A percentile compares a stretch with the other conserved stretches of the same genome.
These are phyloP conservation scores for Geotrichum ghanense DNA, from an alignment of 805 yeast genomes.

Conservation along the genomic window DNA sequence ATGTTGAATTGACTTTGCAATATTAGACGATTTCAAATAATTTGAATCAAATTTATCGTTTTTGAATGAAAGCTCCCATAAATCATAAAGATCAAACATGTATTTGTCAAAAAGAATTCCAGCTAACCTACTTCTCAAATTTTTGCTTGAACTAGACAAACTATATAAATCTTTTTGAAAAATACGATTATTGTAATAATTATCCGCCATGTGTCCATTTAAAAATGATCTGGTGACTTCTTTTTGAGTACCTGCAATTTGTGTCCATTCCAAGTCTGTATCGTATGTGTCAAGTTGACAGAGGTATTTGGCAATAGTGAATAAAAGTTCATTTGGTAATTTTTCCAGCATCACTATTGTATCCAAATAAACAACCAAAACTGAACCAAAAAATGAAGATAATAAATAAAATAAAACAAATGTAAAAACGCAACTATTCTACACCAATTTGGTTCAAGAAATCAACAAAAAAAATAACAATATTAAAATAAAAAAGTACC, in stretches of 20 bases:
- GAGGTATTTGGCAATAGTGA: conserved; percentile 51
- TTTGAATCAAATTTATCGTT: background rate
- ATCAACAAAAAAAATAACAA: too few relatives aligned
- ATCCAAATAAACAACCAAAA: too few relatives aligned
- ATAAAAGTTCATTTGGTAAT: conserved; percentile 46
- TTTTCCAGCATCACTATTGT: too few relatives aligned
- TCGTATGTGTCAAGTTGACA: conserved; percentile 59
- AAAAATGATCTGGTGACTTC: background rate
- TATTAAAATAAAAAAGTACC: too few relatives aligned
- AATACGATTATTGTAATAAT: conserved; percentile 35
- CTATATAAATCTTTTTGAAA: conserved; percentile 39
- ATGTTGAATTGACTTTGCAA: background rate
- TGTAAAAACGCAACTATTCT: too few relatives aligned
- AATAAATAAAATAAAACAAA: too few relatives aligned
- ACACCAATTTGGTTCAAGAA: too few relatives aligned
- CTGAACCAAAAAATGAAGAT: too few relatives aligned
- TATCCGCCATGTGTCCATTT: background rate
- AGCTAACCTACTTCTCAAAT: conserved; percentile 41
- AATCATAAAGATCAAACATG: conserved; percentile 24
- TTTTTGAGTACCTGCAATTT: background rate
- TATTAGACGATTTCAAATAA: background rate
- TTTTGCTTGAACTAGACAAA: conserved; percentile 41
- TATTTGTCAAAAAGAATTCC: conserved; percentile 58
- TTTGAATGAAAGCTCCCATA: background rate
- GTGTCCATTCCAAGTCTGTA: conserved; percentile 27